phyloP scores from a whole-genome alignment of 2,329 filamentous ascomycete species.

The Monosporascus sp. region DNA sequence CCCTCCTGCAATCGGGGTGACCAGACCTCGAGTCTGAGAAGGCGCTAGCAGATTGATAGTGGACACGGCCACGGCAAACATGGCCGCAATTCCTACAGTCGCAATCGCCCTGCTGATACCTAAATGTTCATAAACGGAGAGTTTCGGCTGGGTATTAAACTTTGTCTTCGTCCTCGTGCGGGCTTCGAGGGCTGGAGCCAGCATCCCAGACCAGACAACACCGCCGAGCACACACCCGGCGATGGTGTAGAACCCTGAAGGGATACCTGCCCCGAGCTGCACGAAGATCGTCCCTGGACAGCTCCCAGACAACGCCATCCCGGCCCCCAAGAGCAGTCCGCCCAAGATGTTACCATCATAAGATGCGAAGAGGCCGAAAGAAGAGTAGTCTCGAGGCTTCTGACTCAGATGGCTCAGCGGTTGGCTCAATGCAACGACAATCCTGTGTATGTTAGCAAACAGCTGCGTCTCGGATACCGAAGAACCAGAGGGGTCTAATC shows the following conservation, averaged over 20 bases:
- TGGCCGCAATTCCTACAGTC: conserved; percentile 5
- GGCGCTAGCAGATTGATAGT: conserved; percentile 27
- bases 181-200: conserved; percentile 31
- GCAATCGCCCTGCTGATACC: background rate
- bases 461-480: background rate
- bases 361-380: conserved; percentile 45
- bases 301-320: conserved; percentile 60
- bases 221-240: conserved; percentile 52
- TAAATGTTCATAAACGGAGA: background rate
- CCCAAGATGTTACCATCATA: conserved; percentile 64
- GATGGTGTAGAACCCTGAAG: conserved; percentile 46
- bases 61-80: conserved; percentile 36
- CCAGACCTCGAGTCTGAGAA: conserved; percentile 26
- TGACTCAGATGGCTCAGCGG: conserved; percentile 37
- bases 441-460: conserved; percentile 6
- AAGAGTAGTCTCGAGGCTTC: conserved; percentile 44
- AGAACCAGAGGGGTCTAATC: background rate
- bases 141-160: conserved; percentile 25
- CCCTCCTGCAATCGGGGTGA: conserved; percentile 49
- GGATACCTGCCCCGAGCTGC: conserved; percentile 51
- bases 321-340: conserved; percentile 56
- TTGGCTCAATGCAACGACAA: conserved; percentile 40
- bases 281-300: conserved; percentile 62
- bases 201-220: conserved; percentile 42
- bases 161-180: conserved; percentile 20